Evolutionary conservation across 2,329 filamentous ascomycete species (phyloP), one percentile per base, ranked within the genome.

Genomic region (Emmonsia crescens): DNA sequence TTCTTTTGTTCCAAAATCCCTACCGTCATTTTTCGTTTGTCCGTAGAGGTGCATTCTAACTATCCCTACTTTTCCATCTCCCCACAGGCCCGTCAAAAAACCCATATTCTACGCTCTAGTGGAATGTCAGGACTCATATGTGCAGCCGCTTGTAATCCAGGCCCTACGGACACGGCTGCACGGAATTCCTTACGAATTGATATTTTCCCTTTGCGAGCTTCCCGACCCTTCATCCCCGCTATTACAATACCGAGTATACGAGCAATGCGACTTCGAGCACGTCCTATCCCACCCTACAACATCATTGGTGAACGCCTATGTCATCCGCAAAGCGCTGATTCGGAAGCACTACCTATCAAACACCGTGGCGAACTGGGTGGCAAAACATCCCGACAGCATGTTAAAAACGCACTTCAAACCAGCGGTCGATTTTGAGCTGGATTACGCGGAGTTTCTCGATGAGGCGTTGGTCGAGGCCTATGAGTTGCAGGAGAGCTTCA

Each of bases 391-490:
- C 0, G 75, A 80, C 0, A 90, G 86, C 10, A 74, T 86, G 5
- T 79, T 99, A 14, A 81, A 78, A 62, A 77, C 78, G 1, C 88
- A 94, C 69, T 84, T 96, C 60, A 89, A 90, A 72, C 83, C 87
- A 1, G 85, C 85, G 51, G 89, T 95, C 65, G 85, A 90, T 49
- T 96, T 99, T 67, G 94, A 99, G 75, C 82, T 99, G 8, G 94
- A 99, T 74, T 99, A 94, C 72, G 91, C 92, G 0, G 94, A 99
- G 77, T 99, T 97, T 70, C 78, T 99, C 16, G 94, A 97, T 66
- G 94, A 99, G 68, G 89, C 94, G 0, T 78, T 99, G 8, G 81
- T 96, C 1, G 94, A 99, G 73, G 89, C 89, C 0, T 97, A 88
- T 73, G 94, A 97, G 70, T 76, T 99, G 59, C 82, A 87, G 24